phyloP scores from a whole-genome alignment of 805 yeast species.

The Wickerhamiella domercqiae region DNA sequence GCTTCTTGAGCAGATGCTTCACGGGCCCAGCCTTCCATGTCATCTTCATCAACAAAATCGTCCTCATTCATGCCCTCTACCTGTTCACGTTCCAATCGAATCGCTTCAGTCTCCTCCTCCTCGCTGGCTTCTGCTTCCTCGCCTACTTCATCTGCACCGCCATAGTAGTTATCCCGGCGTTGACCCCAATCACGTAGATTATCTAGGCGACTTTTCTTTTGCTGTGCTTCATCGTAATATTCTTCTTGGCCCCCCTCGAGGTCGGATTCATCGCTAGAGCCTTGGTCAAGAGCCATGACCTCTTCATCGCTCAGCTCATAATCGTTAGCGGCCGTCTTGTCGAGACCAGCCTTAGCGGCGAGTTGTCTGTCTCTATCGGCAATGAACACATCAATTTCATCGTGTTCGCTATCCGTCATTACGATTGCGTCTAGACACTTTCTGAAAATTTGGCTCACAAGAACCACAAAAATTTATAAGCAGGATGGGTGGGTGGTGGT shows the following conservation, averaged over 20 bases:
- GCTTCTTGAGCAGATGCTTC: conserved; percentile 33
- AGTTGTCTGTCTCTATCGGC: conserved; percentile 8
- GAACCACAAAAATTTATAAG: too few species aligned
- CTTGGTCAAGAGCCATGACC: conserved; percentile 27
- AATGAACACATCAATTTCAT: conserved; percentile 16
- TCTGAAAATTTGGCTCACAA: too few species aligned
- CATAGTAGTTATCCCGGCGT: conserved; percentile 29
- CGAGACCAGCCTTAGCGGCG: conserved; percentile 12
- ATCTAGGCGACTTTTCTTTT: conserved; percentile 14
- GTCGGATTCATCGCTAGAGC: background rate
- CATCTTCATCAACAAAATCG: conserved; percentile 61
- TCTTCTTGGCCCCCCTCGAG: conserved; percentile 26
- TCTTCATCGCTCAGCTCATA: conserved; percentile 40
- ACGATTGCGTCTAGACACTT: too few species aligned
- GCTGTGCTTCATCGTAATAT: conserved; percentile 36
- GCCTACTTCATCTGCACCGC: conserved; percentile 29
- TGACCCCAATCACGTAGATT: conserved; percentile 28
- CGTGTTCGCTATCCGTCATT: conserved; percentile 12
- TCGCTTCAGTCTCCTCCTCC: conserved; percentile 74
- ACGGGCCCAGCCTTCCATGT: conserved; percentile 65
- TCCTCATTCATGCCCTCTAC: conserved; percentile 58
- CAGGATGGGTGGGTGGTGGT: too few species aligned
- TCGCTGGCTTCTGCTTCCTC: conserved; percentile 67
- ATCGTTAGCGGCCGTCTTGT: conserved; percentile 13
- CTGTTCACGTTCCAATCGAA: conserved; percentile 70